Percentiles rank a stretch among this genome's conserved stretches.
These are phyloP conservation scores for Apiotrichum porosum DNA, from an alignment of 1,284 basidiomycete species.

Conservation along the genomic window DNA sequence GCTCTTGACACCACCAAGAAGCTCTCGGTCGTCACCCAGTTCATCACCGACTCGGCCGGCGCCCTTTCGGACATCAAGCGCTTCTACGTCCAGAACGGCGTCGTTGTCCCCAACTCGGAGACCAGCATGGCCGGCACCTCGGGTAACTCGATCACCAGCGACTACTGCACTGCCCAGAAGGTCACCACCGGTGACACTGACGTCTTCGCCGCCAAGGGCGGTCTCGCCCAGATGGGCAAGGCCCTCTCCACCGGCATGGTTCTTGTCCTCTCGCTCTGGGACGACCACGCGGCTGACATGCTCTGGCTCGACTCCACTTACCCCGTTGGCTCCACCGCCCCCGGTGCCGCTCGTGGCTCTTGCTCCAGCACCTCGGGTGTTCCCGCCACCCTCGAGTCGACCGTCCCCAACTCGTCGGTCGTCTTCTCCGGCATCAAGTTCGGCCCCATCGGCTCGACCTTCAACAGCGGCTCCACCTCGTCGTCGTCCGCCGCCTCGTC, in stretches of 20 bases:
- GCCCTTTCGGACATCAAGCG: neutral
- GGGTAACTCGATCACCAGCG: neutral
- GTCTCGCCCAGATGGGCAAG: neutral
- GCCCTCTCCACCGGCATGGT: neutral
- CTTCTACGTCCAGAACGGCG: constrained; percentile 5
- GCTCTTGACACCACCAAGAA: constrained; percentile 2
- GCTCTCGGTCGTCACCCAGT: constrained; percentile 1
- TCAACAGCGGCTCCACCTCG: neutral
- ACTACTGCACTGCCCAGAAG: constrained; percentile 1
- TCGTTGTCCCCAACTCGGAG: neutral
- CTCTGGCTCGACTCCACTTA: constrained; percentile 4
- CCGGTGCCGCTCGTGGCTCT: neutral
- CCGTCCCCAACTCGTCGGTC: neutral
- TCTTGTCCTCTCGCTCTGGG: constrained; percentile 5
- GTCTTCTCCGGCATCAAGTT: constrained; percentile 1
- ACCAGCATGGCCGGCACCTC: neutral
- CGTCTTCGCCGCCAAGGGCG: neutral
- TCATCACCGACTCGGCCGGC: neutral
- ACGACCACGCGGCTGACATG: constrained; percentile 3
- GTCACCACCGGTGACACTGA: neutral
- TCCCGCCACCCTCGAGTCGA: neutral
- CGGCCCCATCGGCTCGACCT: neutral
- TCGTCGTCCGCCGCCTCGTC: neutral
- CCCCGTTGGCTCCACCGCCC: neutral
- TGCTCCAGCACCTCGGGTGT: neutral